Evolutionary conservation across 306 rosid genomes (phyloP), one percentile per base, ranked within the genome.

Genomic region (peach (Prunus persica)): DNA sequence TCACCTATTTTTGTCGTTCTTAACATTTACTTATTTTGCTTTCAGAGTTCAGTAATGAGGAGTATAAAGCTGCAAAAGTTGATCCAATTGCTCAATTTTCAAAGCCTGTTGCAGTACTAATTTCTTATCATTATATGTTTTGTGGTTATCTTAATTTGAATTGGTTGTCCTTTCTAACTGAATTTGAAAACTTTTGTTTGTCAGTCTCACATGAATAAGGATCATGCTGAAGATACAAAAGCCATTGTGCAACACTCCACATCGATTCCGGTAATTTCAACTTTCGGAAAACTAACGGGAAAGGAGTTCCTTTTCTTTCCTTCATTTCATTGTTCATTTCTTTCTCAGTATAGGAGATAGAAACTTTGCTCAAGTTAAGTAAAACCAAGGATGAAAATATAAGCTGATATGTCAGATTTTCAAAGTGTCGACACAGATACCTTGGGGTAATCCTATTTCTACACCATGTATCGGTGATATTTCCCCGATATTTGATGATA

Each of bases 131-230:
- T 82, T 27, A 20, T 49, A 57, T 79, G 63, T 41, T 51, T 38
- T 75, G 50, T 65, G 46, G 57, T 78, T 83, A 54, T 61, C 52
- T 78, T 75, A 60, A 65, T 73, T 56, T 30, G 16, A 9, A 4
- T 18, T 49, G 25, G 46, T 65, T 68, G 19, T 58, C 25, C 28
- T 65, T 80, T 76, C 73, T 69, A 62, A 74, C 52, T 27, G 82
- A 69, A 77, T 73, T 30, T 25, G 18, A 30, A 58, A 68, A 70
- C 13, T 67, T 19, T 71, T 71, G 20, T 78, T 67, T 83, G 76
- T 80, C 77, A 95, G 98, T 89, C 97, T 78, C 98, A 95, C 82
- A 92, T 95, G 98, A 95, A 95, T 86, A 88, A 83, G 85, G 98
- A 95, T 85, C 98, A 95, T 76, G 86, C 86, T 77, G 97, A 90